Percentiles rank a stretch among this genome's conserved stretches.
Conservation (phyloP, 1,284 basidiomycete genomes). For the Leccinum griseonigrum region DNA sequence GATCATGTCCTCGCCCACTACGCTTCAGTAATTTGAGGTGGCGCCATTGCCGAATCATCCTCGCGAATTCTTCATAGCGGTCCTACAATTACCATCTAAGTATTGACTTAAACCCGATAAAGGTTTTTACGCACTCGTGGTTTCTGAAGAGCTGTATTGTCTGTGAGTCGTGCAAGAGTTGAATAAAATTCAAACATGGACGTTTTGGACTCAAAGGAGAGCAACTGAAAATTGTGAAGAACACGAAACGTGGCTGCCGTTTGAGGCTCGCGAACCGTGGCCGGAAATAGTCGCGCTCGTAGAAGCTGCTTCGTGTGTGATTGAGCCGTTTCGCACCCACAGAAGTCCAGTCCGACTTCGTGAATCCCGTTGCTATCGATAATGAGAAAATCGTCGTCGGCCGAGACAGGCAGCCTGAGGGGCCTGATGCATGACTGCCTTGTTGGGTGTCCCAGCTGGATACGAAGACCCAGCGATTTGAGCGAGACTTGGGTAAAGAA, state of each 20-base stretch:
- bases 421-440: not conserved
- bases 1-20: too few species aligned
- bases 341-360: slow-evolving; percentile 3
- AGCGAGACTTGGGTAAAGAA: not conserved
- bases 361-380: slow-evolving; percentile 5
- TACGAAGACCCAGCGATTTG: not conserved
- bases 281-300: not conserved
- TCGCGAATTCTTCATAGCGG: too few species aligned
- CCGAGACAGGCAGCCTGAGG: not conserved
- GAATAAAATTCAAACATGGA: too few species aligned
- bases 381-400: not conserved
- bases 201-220: too few species aligned
- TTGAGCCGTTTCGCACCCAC: slow-evolving; percentile 1
- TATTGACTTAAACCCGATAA: not conserved
- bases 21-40: slow-evolving; percentile 5
- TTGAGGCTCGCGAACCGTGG: slow-evolving; percentile 2
- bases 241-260: too few species aligned
- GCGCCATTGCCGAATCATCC: too few species aligned
- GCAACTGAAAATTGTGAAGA: too few species aligned
- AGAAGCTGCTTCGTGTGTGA: slow-evolving; percentile 1
- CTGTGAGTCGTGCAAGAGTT: not conserved
- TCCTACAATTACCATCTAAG: too few species aligned
- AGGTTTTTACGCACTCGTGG: not conserved
- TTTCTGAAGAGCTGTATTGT: not conserved
- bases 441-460: not conserved